Percentiles rank a stretch among this genome's conserved stretches.
Conservation (phyloP, 495 filamentous ascomycete species). For the Staphylotrichum tortipilum region DNA sequence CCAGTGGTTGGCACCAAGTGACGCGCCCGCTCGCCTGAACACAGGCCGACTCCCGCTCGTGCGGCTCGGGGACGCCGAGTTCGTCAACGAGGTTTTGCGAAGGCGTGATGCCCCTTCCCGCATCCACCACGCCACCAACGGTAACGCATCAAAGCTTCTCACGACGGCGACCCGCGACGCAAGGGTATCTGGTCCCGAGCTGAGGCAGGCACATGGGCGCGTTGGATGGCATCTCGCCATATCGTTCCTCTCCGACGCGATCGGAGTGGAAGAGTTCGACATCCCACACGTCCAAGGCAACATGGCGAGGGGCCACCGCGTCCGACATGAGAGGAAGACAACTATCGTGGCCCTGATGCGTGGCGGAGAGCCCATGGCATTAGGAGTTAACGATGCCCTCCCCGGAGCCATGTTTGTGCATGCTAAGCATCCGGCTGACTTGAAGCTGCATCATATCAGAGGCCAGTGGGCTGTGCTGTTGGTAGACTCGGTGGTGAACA, state of each 20-base stretch:
- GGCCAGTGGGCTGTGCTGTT: conserved; percentile 39
- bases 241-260: conserved; percentile 37
- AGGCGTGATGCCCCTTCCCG: conserved; percentile 1
- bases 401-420: conserved; percentile 49
- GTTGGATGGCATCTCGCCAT: conserved; percentile 49
- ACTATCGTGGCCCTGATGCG: conserved; percentile 57
- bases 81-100: conserved; percentile 31
- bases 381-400: conserved; percentile 50
- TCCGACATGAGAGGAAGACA: conserved; percentile 43
- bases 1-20: conserved; percentile 42
- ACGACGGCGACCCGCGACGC: conserved; percentile 51
- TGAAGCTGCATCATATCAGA: conserved; percentile 38
- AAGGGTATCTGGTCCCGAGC: conserved; percentile 32
- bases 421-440: conserved; percentile 38
- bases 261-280: conserved; percentile 45
- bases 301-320: conserved; percentile 41
- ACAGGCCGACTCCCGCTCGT: conserved; percentile 37
- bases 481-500: conserved; percentile 58
- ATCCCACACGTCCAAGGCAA: conserved; percentile 50
- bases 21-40: conserved; percentile 37
- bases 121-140: conserved; percentile 40
- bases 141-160: conserved; percentile 43
- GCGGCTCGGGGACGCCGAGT: conserved; percentile 27
- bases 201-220: conserved; percentile 44
- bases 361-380: conserved; percentile 59